A percentile compares a stretch with the other conserved stretches of the same genome.
phyloP scores from a whole-genome alignment of 345 rosid species.

The Salix purpurea region DNA sequence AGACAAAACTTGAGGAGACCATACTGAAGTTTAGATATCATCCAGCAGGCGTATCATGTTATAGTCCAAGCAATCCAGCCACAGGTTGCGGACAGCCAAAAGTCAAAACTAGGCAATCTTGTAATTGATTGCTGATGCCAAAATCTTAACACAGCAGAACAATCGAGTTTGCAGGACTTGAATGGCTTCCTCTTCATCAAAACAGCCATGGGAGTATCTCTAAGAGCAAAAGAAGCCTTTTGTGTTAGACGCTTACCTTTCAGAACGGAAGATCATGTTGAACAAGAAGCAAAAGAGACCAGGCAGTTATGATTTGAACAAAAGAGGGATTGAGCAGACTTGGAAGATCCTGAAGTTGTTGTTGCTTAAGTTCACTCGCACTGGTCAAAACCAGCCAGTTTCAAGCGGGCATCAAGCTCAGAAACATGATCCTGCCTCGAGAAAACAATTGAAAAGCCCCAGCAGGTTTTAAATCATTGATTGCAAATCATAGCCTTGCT shows the following conservation, averaged over 20 bases:
- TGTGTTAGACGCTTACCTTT: slow-evolving; percentile 17
- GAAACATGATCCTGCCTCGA: slow-evolving; percentile 2
- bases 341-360: slow-evolving; percentile 24
- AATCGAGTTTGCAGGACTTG: slow-evolving; percentile 4
- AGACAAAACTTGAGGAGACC: neutral
- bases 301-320: slow-evolving; percentile 1
- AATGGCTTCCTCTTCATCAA: slow-evolving; percentile 22
- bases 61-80: neutral
- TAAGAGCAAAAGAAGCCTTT: slow-evolving; percentile 40
- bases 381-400: slow-evolving; percentile 7
- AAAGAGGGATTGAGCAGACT: neutral
- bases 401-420: slow-evolving; percentile 16
- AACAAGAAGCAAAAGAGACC: slow-evolving; percentile 7
- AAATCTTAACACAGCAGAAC: neutral
- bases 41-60: neutral
- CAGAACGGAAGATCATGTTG: slow-evolving; percentile 18
- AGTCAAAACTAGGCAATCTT: neutral
- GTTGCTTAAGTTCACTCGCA: slow-evolving; percentile 16
- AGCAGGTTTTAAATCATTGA: slow-evolving; percentile 10
- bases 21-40: neutral
- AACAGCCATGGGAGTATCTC: slow-evolving; percentile 35
- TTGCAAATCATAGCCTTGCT: slow-evolving; percentile 15
- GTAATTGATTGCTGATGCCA: slow-evolving; percentile 8
- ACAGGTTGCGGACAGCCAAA: slow-evolving; percentile 2
- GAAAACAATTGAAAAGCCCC: neutral